Evolutionary conservation across 2,329 filamentous ascomycete genomes (phyloP), one percentile per base, ranked within the genome.

Genomic region (Chaetomiaceae sp.): DNA sequence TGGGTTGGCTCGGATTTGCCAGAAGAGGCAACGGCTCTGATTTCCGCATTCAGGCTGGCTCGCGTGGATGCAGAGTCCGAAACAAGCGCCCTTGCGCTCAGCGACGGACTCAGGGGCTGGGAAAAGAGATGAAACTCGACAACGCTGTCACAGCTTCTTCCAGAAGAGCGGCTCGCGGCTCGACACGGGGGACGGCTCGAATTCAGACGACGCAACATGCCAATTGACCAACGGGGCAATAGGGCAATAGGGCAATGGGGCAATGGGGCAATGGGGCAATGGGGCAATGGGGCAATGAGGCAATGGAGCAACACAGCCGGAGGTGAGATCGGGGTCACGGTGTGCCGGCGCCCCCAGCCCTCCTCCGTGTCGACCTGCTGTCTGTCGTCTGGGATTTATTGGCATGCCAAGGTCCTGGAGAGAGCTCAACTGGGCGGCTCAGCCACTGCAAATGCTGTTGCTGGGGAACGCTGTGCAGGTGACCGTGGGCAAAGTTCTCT

Each of bases 91-190:
- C 32, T 43, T 34, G 51, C 29, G 45, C 30, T 53, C 47, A 34
- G 38, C 25, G 42, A 48, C 49, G 54, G 38, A 18, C 32, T 37
- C 47, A 56, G 56, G 57, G 52, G 32, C 40, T 42, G 48, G 49
- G 40, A 34, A 53, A 56, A 50, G 54, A 66, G 38, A 53, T 61
- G 61, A 63, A 63, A 63, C 61, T 54, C 38, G 58, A 44, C 38
- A 20, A 41, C 32, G 25, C 18, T 51, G 62, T 64, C 57, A 57
- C 64, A 59, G 55, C 54, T 63, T 60, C 53, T 66, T 66, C 60
- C 58, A 64, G 64, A 65, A 64, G 34, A 57, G 11, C 58, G 57
- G 33, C 42, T 43, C 34, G 37, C 20, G 36, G 38, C 37, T 42
- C 42, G 32, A 47, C 20, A 33, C 32, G 48, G 29, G 36, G 32